Evolutionary conservation across 2,329 filamentous ascomycete genomes (phyloP), one percentile per base, ranked within the genome.

Genomic region (Corynespora cassiicola): DNA sequence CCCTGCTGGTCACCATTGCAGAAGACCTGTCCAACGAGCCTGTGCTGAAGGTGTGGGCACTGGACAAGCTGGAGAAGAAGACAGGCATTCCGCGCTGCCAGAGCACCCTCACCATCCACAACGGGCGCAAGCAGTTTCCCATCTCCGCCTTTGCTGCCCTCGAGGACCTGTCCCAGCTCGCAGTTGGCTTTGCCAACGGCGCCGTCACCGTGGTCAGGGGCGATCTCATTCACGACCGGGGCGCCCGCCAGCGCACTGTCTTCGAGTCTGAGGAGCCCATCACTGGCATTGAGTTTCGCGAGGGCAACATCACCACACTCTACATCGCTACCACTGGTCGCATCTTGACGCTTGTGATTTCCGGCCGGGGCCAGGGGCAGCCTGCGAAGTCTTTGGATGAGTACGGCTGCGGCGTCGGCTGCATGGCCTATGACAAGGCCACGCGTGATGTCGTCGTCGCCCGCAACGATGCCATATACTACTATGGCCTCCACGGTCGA

Each of bases 191-290:
- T 64, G 94, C 87, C 9, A 97, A 99, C 69, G 94, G 94, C 6
- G 85, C 91, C 1, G 92, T 99, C 9, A 95, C 90, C 0, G 85
- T 99, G 18, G 88, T 99, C 40, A 82, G 94, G 42, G 94, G 95
- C 45, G 94, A 99, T 64, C 76, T 99, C 31, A 88, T 99, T 55
- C 90, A 99, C 66, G 94, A 99, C 66, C 84, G 94, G 40, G 94
- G 95, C 15, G 90, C 92, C 8, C 90, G 90, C 64, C 94, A 99
- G 67, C 84, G 94, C 36, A 94, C 92, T 21, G 89, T 99, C 7
- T 94, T 95, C 70, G 94, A 99, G 64, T 96, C 91, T 0, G 91
- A 97, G 57, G 94, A 99, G 65, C 95, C 94, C 0, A 85, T 99
- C 7, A 99, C 94, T 0, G 92, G 91, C 2, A 84, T 99, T 10